Conservation (phyloP, 768 basidiomycete genomes). For the Rhodosporidiobolus sp. region DNA sequence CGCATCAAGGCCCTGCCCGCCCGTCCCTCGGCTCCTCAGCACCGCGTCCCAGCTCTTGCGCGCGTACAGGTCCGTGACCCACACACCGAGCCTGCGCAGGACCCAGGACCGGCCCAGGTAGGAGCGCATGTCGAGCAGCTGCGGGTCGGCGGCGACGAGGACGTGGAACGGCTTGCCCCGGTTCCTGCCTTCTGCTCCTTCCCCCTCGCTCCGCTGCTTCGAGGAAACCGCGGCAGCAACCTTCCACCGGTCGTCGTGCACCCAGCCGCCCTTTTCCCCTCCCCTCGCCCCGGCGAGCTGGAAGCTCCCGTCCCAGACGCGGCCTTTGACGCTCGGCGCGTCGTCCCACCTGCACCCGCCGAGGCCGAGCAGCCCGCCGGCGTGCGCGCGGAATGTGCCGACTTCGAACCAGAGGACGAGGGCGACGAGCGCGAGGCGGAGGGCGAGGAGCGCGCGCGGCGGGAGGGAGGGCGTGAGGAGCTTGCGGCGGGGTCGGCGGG, state of each 20-base stretch:
- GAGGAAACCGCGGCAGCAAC: too few relatives aligned
- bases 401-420: conserved; percentile 70
- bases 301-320: conserved; percentile 10
- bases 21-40: conserved; percentile 51
- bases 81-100: conserved; percentile 61
- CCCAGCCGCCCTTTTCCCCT: background rate
- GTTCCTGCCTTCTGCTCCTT: too few relatives aligned
- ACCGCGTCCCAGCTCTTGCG: conserved; percentile 70
- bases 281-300: too few relatives aligned
- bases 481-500: background rate
- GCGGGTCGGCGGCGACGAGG: conserved; percentile 83
- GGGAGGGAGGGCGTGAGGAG: conserved; percentile 17
- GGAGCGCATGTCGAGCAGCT: conserved; percentile 71
- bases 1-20: conserved; percentile 62
- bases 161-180: conserved; percentile 55
- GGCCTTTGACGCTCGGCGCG: conserved; percentile 30
- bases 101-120: conserved; percentile 62
- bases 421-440: conserved; percentile 58
- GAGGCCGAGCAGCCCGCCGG: conserved; percentile 25
- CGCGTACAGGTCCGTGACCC: conserved; percentile 74
- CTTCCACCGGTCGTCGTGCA: background rate
- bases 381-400: conserved; percentile 55
- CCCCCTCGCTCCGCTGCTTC: background rate
- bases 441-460: background rate
- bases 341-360: conserved; percentile 37